Conservation (phyloP, 306 rosid genomes). For the Castanopsis chinensis region DNA sequence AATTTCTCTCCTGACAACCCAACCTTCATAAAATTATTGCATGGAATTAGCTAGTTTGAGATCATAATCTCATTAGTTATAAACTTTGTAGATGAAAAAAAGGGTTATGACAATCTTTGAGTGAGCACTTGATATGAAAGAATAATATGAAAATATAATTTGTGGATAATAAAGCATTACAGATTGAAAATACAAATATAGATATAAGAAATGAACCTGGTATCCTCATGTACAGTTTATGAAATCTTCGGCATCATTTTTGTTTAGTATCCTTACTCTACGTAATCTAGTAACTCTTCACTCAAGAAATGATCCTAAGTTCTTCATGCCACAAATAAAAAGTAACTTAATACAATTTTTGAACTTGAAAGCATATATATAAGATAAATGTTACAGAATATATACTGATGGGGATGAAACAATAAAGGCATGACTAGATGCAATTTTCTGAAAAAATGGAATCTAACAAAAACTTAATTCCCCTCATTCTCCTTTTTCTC, state of each 20-base stretch:
- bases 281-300: constrained; percentile 29
- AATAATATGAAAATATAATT: too few relatives aligned
- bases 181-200: not conserved
- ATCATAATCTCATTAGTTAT: not conserved
- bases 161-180: not conserved
- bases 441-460: not conserved
- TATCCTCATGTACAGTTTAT: constrained; percentile 37
- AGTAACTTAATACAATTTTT: not conserved
- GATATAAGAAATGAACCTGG: constrained; percentile 25
- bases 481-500: not conserved
- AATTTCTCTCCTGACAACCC: constrained; percentile 45
- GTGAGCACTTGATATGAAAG: too few relatives aligned
- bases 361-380: not conserved
- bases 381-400: not conserved
- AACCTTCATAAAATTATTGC: constrained; percentile 26
- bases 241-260: constrained; percentile 18
- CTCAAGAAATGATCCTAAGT: constrained; percentile 46
- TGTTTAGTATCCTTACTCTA: constrained; percentile 23
- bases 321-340: constrained; percentile 23
- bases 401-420: not conserved
- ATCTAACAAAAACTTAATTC: not conserved
- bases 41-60: not conserved
- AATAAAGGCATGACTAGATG: not conserved
- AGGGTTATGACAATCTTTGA: too few relatives aligned
- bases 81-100: not conserved